A percentile compares a stretch with the other conserved stretches of the same genome.
phyloP scores from a whole-genome alignment of 352 stramenopile species.

The Thalassiosira livingstoniorum region DNA sequence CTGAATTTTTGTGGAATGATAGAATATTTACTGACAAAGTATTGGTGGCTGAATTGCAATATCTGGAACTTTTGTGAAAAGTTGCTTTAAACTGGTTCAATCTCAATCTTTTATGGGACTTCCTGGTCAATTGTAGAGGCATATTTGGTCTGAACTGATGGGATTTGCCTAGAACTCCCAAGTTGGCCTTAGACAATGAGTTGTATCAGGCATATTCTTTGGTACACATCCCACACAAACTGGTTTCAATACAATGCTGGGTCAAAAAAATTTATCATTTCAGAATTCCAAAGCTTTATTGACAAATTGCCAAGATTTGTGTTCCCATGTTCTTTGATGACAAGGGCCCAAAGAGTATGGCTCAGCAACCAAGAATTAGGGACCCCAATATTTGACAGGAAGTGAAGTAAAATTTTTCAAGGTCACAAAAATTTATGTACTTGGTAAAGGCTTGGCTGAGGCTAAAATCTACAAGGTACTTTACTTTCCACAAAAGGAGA shows the following conservation, averaged over 20 bases:
- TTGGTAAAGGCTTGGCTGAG: constrained; percentile 1
- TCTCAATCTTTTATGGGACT: neutral
- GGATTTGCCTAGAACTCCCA: neutral
- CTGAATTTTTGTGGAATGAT: constrained; percentile 35
- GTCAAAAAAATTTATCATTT: constrained; percentile 48
- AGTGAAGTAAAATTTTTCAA: constrained; percentile 48
- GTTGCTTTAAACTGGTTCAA: neutral
- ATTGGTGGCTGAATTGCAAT: neutral
- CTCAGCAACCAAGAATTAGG: constrained; percentile 6
- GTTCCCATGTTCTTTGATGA: constrained; percentile 43
- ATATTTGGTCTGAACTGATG: neutral
- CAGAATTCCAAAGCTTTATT: constrained; percentile 40
- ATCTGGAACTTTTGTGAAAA: neutral
- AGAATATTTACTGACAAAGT: neutral
- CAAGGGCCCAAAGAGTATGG: neutral
- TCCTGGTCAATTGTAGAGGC: neutral
- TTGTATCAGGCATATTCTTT: constrained; percentile 22
- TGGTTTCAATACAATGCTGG: constrained; percentile 61
- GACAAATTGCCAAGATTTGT: constrained; percentile 38
- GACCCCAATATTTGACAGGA: neutral
- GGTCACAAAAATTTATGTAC: constrained; percentile 41
- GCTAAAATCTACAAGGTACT: constrained; percentile 61
- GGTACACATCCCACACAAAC: neutral
- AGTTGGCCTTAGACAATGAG: neutral
- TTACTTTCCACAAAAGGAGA: constrained; percentile 66